Evolutionary conservation across 345 rosid genomes (phyloP).

Genomic region (Microthlaspi erraticum): DNA sequence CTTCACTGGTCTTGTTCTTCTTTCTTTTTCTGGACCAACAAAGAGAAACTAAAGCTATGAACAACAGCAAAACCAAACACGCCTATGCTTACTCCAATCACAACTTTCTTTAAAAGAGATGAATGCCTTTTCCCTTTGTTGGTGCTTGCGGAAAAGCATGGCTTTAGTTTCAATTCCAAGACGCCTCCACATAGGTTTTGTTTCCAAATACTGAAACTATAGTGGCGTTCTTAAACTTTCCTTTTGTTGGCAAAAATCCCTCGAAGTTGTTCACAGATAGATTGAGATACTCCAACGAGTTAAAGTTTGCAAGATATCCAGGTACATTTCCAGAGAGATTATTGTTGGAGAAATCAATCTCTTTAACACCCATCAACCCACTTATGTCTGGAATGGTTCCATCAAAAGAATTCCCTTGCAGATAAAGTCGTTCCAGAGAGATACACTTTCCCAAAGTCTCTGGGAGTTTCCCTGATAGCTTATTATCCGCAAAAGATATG

Average conservation of each 20-base stretch:
- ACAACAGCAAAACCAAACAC: neutral
- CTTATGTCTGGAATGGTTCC: conserved; percentile 13
- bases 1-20: neutral
- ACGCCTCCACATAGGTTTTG: neutral
- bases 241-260: neutral
- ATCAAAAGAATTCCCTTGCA: neutral
- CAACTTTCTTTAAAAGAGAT: neutral
- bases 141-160: neutral
- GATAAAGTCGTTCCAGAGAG: neutral
- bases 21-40: neutral
- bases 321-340: neutral
- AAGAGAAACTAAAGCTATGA: neutral
- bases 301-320: neutral
- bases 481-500: neutral
- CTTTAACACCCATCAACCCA: neutral
- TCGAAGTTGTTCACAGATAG: neutral
- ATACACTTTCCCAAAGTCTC: neutral
- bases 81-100: neutral
- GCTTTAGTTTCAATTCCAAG: neutral
- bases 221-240: conserved; percentile 1
- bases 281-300: neutral
- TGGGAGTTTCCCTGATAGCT: neutral
- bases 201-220: conserved; percentile 1
- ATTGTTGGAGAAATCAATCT: neutral
- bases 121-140: neutral